Conservation (phyloP, 2,329 filamentous ascomycete species). For the Zasmidium angulare region DNA sequence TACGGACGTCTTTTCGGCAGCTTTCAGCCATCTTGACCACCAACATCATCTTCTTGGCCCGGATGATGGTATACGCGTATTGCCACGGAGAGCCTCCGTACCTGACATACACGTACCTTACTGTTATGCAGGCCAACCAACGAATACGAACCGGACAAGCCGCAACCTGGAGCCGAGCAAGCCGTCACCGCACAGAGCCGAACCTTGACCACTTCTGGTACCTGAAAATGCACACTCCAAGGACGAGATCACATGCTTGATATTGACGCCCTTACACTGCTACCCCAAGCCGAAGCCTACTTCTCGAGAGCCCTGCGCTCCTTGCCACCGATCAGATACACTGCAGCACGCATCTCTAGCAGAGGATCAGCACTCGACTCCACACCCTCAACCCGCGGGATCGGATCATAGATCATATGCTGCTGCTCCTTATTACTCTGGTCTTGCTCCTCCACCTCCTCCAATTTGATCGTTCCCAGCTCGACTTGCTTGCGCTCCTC, state of each 20-base stretch:
- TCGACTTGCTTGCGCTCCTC: slow-evolving; percentile 52
- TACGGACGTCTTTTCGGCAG: not conserved
- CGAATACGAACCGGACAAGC: not conserved
- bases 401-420: slow-evolving; percentile 58
- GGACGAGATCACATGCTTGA: no score
- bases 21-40: no score
- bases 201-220: no score
- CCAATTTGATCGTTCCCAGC: slow-evolving; percentile 51
- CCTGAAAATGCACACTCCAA: no score
- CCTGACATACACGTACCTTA: no score
- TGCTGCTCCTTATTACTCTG: slow-evolving; percentile 49
- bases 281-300: not conserved
- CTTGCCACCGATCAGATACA: slow-evolving; percentile 47
- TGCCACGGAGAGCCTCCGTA: no score
- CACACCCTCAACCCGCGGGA: slow-evolving; percentile 56
- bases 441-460: slow-evolving; percentile 34
- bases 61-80: no score
- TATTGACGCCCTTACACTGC: not conserved
- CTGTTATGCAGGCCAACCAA: no score
- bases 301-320: not conserved
- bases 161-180: not conserved
- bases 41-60: no score
- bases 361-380: slow-evolving; percentile 56
- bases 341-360: slow-evolving; percentile 54
- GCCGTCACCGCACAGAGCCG: not conserved